Percentiles rank a stretch among this genome's conserved stretches.
Evolutionary conservation across 345 rosid genomes (phyloP).

Genomic region (Hypericum androsaemum): DNA sequence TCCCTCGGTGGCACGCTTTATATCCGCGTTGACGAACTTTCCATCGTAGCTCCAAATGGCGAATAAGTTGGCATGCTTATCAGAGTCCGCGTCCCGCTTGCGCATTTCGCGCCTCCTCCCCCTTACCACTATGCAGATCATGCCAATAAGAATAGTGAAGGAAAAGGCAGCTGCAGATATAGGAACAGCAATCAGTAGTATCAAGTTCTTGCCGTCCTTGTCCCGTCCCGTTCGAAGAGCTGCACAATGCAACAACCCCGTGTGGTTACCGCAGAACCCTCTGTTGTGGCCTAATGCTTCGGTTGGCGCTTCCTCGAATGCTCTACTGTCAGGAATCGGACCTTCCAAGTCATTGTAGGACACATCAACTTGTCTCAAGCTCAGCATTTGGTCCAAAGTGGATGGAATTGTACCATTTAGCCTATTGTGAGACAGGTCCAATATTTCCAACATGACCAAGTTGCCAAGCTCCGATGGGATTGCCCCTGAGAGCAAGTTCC

Average conservation of each 20-base stretch:
- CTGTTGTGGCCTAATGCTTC: conserved; percentile 11
- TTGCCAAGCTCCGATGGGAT: conserved; percentile 17
- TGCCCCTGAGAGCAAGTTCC: conserved; percentile 10
- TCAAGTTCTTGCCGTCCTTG: neutral
- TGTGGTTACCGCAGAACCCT: conserved; percentile 13
- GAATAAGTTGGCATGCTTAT: neutral
- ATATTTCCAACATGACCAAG: conserved; percentile 8
- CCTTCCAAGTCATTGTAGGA: conserved; percentile 20
- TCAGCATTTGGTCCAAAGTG: conserved; percentile 3
- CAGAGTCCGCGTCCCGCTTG: neutral
- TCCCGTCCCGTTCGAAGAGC: neutral
- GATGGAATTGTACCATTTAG: conserved; percentile 20
- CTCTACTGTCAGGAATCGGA: conserved; percentile 12
- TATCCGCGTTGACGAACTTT: conserved; percentile 6
- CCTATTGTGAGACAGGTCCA: conserved; percentile 19
- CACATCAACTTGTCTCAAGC: conserved; percentile 11
- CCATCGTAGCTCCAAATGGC: conserved; percentile 9
- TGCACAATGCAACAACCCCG: neutral
- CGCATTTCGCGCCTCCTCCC: neutral
- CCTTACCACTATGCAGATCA: neutral
- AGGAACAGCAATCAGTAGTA: neutral
- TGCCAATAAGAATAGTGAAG: neutral
- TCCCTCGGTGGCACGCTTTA: conserved; percentile 6
- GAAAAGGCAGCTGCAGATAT: conserved; percentile 4
- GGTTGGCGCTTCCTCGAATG: conserved; percentile 9